phyloP scores from a whole-genome alignment of 257 asterid species.

The Verbascum thapsus region DNA sequence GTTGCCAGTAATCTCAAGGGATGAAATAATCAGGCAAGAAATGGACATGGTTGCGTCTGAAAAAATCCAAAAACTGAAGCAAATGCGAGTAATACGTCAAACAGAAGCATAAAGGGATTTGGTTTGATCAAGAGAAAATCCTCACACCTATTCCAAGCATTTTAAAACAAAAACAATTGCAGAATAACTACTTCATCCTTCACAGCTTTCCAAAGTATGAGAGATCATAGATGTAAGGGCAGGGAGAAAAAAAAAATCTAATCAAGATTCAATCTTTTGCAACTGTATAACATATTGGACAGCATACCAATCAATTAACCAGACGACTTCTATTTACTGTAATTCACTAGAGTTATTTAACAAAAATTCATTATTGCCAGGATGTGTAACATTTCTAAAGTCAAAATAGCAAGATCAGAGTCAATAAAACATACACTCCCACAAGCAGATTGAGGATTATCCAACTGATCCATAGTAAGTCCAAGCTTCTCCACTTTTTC shows the following conservation, averaged over 20 bases:
- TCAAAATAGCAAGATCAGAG: slow-evolving; percentile 2
- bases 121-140: background rate
- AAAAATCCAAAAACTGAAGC: background rate
- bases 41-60: background rate
- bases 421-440: slow-evolving; percentile 65
- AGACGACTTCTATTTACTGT: background rate
- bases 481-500: slow-evolving; percentile 81
- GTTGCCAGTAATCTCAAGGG: too few species aligned
- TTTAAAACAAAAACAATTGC: too few species aligned
- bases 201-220: too few species aligned
- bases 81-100: background rate
- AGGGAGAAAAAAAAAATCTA: too few species aligned
- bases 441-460: slow-evolving; percentile 94
- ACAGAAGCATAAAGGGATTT: slow-evolving; percentile 3
- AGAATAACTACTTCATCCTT: too few species aligned
- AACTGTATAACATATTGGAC: too few species aligned
- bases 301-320: too few species aligned
- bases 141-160: background rate
- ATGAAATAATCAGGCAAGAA: background rate
- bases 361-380: background rate
- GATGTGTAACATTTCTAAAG: slow-evolving; percentile 4
- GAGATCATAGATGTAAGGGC: too few species aligned
- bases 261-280: too few species aligned
- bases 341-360: background rate
- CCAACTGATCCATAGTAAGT: slow-evolving; percentile 67